Conservation (phyloP, 495 filamentous ascomycete species). For the Lentithecium fluviatile region DNA sequence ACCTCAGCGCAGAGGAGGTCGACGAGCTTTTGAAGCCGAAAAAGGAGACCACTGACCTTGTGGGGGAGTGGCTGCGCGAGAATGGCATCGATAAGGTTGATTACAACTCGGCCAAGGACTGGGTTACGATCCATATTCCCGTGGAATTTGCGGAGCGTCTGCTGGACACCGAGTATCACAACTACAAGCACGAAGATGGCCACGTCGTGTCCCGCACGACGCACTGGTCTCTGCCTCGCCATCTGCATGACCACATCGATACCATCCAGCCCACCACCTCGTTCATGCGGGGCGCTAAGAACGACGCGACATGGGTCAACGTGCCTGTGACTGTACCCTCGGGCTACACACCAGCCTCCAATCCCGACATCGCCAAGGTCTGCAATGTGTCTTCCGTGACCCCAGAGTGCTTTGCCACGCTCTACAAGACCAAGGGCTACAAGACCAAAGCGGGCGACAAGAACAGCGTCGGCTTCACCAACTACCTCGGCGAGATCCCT, state of each 20-base stretch:
- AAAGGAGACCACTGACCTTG: slow-evolving; percentile 39
- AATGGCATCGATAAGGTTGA: slow-evolving; percentile 36
- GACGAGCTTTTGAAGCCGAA: slow-evolving; percentile 43
- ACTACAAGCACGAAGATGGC: slow-evolving; percentile 47
- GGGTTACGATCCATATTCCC: slow-evolving; percentile 44
- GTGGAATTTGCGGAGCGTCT: slow-evolving; percentile 44
- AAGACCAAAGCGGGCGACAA: slow-evolving; percentile 43
- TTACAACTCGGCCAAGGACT: slow-evolving; percentile 47
- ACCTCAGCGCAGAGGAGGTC: slow-evolving; percentile 44
- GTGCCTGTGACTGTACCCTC: slow-evolving; percentile 13
- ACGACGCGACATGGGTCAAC: slow-evolving; percentile 14
- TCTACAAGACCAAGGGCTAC: slow-evolving; percentile 57
- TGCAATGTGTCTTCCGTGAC: slow-evolving; percentile 56
- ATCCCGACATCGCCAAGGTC: slow-evolving; percentile 43
- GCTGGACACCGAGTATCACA: slow-evolving; percentile 48
- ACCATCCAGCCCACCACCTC: slow-evolving; percentile 69
- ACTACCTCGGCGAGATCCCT: slow-evolving; percentile 52
- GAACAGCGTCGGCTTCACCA: slow-evolving; percentile 51
- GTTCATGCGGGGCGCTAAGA: slow-evolving; percentile 48
- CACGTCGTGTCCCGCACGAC: slow-evolving; percentile 43
- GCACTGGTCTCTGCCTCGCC: slow-evolving; percentile 54
- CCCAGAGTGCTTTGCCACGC: slow-evolving; percentile 53
- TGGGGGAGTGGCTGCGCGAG: slow-evolving; percentile 48
- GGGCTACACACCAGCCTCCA: slow-evolving; percentile 22
- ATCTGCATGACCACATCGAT: slow-evolving; percentile 58